These are phyloP conservation scores for Pecoramyces ruminantium DNA, from an alignment of 192 early-diverging fungal species.

Conservation along the genomic window DNA sequence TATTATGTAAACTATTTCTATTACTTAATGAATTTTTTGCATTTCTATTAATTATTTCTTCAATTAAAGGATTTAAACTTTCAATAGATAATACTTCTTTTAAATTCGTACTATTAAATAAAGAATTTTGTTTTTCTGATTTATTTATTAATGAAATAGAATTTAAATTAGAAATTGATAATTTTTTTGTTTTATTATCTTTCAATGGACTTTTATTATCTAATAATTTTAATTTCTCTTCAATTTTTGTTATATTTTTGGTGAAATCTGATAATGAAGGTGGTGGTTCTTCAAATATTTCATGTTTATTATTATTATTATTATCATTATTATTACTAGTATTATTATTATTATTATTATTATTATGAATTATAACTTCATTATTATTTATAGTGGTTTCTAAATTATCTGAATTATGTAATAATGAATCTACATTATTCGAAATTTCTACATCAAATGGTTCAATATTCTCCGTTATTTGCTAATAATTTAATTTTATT, in stretches of 20 bases:
- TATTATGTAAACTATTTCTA: too few species aligned
- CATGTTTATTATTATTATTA: too few species aligned
- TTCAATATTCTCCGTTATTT: not conserved
- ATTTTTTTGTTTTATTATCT: not conserved
- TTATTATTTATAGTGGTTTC: too few species aligned
- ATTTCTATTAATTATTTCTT: not conserved
- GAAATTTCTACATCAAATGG: not conserved
- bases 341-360: too few species aligned
- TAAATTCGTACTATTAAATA: too few species aligned
- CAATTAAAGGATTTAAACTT: not conserved
- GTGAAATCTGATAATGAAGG: not conserved
- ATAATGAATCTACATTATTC: not conserved
- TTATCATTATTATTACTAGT: too few species aligned
- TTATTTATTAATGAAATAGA: too few species aligned
- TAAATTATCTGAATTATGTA: not conserved
- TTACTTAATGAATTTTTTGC: not conserved
- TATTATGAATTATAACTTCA: too few species aligned
- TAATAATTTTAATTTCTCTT: not conserved
- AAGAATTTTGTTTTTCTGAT: too few species aligned
- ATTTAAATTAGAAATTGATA: too few species aligned
- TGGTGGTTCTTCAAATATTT: not conserved
- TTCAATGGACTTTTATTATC: not conserved
- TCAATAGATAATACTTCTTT: not conserved
- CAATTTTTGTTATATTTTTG: not conserved
- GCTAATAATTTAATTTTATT: not conserved